Percentiles rank a stretch among this genome's conserved stretches.
Conservation (phyloP, 805 yeast species). For the Lachancea quebecensis region DNA sequence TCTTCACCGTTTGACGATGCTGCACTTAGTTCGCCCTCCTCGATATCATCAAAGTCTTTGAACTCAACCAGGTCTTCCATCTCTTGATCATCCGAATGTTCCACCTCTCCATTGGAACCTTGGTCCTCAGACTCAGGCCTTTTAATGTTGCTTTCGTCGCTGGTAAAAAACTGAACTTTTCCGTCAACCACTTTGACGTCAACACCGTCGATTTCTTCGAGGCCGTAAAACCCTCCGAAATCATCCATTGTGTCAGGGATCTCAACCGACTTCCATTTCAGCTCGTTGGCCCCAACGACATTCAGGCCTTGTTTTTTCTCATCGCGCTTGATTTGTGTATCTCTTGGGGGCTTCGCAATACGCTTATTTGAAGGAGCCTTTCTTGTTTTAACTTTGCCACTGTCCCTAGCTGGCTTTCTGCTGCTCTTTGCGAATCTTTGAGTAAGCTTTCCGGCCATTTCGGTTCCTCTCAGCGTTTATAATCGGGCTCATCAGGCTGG, state of each 20-base stretch:
- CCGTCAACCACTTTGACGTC: constrained; percentile 72
- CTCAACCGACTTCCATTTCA: constrained; percentile 76
- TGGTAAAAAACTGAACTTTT: constrained; percentile 49
- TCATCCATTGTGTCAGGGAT: constrained; percentile 80
- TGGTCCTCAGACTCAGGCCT: constrained; percentile 11
- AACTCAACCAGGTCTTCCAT: constrained; percentile 24
- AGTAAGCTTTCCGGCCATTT: constrained; percentile 1
- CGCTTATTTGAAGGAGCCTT: not conserved
- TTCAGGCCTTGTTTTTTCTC: constrained; percentile 11
- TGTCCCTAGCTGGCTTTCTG: not conserved
- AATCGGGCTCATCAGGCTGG: not conserved
- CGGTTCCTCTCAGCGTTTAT: not conserved
- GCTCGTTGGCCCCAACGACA: constrained; percentile 40
- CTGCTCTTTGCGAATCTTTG: not conserved
- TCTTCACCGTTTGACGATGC: constrained; percentile 21
- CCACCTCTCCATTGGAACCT: not conserved
- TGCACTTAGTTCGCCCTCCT: constrained; percentile 27
- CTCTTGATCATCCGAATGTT: constrained; percentile 8
- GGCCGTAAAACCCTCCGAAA: constrained; percentile 84
- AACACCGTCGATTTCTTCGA: constrained; percentile 93
- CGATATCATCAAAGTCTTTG: constrained; percentile 28
- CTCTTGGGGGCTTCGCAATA: constrained; percentile 1
- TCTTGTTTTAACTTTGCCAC: not conserved
- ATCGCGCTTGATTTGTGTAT: constrained; percentile 1
- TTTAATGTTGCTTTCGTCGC: constrained; percentile 26